Conservation (phyloP, 1,284 basidiomycete species). For the Inonotus obliquus region DNA sequence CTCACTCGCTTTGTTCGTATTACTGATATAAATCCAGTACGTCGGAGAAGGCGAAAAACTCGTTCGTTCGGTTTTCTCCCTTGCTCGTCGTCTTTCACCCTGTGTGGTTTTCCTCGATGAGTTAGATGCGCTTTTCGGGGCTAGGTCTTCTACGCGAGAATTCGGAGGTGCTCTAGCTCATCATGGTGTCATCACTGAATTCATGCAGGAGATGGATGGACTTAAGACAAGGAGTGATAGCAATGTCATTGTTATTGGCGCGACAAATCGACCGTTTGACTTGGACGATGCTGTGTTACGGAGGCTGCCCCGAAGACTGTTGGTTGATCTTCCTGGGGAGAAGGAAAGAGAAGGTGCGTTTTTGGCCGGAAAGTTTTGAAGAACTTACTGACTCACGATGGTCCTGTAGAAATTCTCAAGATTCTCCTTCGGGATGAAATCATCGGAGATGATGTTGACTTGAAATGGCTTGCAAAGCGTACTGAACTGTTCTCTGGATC, state of each 20-base stretch:
- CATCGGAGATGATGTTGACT: constrained; percentile 64
- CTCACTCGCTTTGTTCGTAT: background rate
- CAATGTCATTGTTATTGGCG: constrained; percentile 89
- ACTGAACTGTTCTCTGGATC: constrained; percentile 89
- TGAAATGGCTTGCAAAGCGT: constrained; percentile 59
- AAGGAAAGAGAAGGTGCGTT: constrained; percentile 73
- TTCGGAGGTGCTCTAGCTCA: constrained; percentile 82
- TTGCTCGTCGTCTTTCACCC: constrained; percentile 84
- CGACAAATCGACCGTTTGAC: constrained; percentile 88
- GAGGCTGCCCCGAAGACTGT: constrained; percentile 74
- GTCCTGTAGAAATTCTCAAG: constrained; percentile 68
- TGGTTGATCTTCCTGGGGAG: constrained; percentile 82
- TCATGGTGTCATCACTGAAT: constrained; percentile 83
- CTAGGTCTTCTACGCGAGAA: constrained; percentile 77
- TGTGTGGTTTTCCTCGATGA: constrained; percentile 97
- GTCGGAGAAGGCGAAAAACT: constrained; percentile 95
- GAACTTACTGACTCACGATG: background rate
- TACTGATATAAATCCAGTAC: constrained; percentile 49
- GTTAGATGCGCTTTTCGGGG: constrained; percentile 91
- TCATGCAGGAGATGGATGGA: constrained; percentile 99
- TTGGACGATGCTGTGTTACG: constrained; percentile 83
- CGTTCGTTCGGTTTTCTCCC: constrained; percentile 84
- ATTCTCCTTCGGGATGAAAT: constrained; percentile 78
- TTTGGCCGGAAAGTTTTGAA: background rate
- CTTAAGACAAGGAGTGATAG: constrained; percentile 76